A percentile compares a stretch with the other conserved stretches of the same genome.
phyloP scores from a whole-genome alignment of 2,329 filamentous ascomycete genomes.

The Aspergillus ochraceoroseus region DNA sequence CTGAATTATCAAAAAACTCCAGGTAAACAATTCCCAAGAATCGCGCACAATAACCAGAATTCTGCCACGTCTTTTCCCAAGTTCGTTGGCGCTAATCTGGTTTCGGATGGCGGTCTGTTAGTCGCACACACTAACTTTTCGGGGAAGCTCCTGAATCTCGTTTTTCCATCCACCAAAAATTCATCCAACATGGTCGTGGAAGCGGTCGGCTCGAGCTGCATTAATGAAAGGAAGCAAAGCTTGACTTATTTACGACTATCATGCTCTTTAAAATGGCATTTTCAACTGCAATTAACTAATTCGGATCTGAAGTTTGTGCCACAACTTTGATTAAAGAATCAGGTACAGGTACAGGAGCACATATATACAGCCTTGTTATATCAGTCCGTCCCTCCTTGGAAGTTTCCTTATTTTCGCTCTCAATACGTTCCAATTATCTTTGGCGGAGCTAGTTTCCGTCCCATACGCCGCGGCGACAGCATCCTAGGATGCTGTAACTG shows the following conservation, averaged over 20 bases:
- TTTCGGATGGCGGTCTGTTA: constrained; percentile 19
- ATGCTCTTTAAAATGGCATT: background rate
- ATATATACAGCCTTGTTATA: background rate
- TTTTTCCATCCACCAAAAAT: background rate
- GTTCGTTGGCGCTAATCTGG: constrained; percentile 13
- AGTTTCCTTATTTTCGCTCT: too few species aligned
- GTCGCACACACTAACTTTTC: constrained; percentile 13
- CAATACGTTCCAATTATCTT: constrained; percentile 1
- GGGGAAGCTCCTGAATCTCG: constrained; percentile 1
- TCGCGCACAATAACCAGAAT: constrained; percentile 14
- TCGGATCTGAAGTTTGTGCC: too few species aligned
- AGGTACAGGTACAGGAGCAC: too few species aligned
- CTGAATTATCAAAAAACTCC: background rate
- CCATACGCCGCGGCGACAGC: constrained; percentile 52
- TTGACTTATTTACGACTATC: too few species aligned
- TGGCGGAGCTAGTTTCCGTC: constrained; percentile 3
- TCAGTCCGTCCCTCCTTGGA: background rate
- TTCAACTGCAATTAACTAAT: background rate
- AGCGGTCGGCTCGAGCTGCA: too few species aligned
- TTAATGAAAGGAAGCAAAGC: too few species aligned
- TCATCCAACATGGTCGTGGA: background rate
- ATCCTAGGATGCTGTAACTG: constrained; percentile 54
- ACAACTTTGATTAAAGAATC: constrained; percentile 2
- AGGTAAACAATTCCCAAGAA: constrained; percentile 12
- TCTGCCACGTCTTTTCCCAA: constrained; percentile 25